Evolutionary conservation across 192 early-diverging fungal genomes (phyloP), one percentile per base, ranked within the genome.

Genomic region (Borealophlyctis nickersoniae): DNA sequence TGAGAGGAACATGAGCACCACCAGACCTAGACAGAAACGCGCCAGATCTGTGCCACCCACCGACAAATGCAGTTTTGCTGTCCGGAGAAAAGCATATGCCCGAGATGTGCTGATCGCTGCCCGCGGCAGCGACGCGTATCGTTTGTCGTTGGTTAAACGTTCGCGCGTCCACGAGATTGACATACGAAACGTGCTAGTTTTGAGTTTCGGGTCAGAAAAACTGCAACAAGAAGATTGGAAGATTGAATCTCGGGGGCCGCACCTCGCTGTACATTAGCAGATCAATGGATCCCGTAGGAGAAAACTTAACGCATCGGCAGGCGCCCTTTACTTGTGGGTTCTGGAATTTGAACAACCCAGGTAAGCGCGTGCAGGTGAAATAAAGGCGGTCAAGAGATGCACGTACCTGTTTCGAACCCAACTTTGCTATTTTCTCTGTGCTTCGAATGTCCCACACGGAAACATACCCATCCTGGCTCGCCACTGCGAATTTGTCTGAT

Each of bases 401-500:
- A 30, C 22, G 31, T 79, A 87, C 86, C 83, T 91, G 85, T 55
- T 82, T 89, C 31, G 85, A 81, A 48, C 73, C 76, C 3, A 95
- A 60, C 71, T 91, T 85, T 65, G 85, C 88, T 24, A 95, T 70
- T 60, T 91, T 91, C 24, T 89, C 80, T 30, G 79, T 88, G 49
- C 79, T 80, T 23, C 92, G 81, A 36, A 95, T 82, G 69, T 98
- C 96, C 91, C 92, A 98, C 0, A 98, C 91, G 49, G 85, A 88
- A 5, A 94, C 92, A 62, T 74, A 91, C 7, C 96, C 96, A 72
- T 96, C 91, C 71, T 95, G 92, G 74, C 88, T 93, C 11, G 93
- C 94, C 1, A 98, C 94, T 0, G 96, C 96, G 81, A 98, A 98
- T 67, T 87, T 91, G 62, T 93, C 90, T 1, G 91, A 93, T 16